Base-by-base conservation (phyloP, 2,329 filamentous ascomycete species). In the Microdochium trichocladiopsis region DNA sequence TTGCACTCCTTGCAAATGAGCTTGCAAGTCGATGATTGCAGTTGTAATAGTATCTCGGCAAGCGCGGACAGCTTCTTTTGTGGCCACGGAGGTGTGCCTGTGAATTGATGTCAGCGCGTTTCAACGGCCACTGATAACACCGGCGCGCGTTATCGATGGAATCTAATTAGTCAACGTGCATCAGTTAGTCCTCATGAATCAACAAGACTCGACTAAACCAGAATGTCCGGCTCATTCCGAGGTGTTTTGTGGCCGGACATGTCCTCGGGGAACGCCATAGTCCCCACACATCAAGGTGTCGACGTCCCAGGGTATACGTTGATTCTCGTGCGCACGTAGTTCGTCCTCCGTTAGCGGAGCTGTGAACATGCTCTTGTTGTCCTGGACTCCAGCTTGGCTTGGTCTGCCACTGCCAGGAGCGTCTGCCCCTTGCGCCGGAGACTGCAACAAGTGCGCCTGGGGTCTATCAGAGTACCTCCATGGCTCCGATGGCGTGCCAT, bases 41-140 rank as follows among this genome's bases (percentile, higher is more conserved):
- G 49, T 50, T 9, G 28, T 21, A 8, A 50, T 50, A 5, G 24
- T 11, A n/a, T 50, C 28, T 50, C 49, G 28, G 23, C 49, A 50
- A 9, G 14, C 31, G 23, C 23, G 6, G 5, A 50, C 33, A 41
- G 49, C 49, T 41, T 50, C 49, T 22, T 21, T 43, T 9, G 49
- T 50, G 18, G 49, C 37, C 3, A 25, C 18, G 24, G 49, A 50
- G 16, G 49, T 37, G 21, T 37, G 33, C 14, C 49, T 50, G 18
- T 41, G 10, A 11, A 21, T 8, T 22, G 5, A n/a, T 6, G 21
- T 50, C 41, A 50, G n/a, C n/a, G n/a, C n/a, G n/a, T n/a, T n/a
- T n/a, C n/a, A n/a, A n/a, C n/a, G n/a, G n/a, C n/a, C n/a, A n/a
- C n/a, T n/a, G n/a, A n/a, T n/a, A n/a, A n/a, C n/a, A n/a, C n/a